Base-by-base conservation (phyloP, 805 yeast genomes). In the Candida maris region DNA sequence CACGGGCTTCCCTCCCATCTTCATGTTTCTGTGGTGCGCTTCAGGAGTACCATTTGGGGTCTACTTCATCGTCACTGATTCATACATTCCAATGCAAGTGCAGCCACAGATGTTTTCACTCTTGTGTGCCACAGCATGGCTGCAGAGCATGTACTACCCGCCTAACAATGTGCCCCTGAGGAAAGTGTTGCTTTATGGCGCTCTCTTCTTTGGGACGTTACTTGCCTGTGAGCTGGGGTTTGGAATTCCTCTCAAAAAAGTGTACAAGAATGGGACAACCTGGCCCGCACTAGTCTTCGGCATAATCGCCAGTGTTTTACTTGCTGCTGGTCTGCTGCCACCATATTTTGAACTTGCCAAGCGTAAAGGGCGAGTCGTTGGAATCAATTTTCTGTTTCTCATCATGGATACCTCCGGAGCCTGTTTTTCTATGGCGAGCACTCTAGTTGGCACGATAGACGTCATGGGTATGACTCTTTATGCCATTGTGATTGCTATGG, bases 271-370 rank as follows among this genome's bases (percentile, higher is more conserved):
- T 8, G 66, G 63, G 1, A 56, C 61, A 1, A 62, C 63, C 17
- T 86, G 96, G 94, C 96, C 97, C 2, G 69, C 79, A 48, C 59
- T 87, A 22, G 69, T 89, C 20, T 73, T 88, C 48, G 97, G 97
- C 10, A 73, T 85, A 19, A 43, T 86, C 13, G 95, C 97, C 0
- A 77, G 93, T 1, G 67, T 89, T 0, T 56, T 85, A 14, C 64
- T 91, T 6, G 93, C 84, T 0, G 54, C 73, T 3, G 97, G 97
- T 0, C 67, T 91, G 23, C 45, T 91, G 0, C 97, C 97, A 0
- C 96, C 97, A 4, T 91, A 89, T 56, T 79, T 77, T 48, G 97
- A 91, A 57, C 63, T 91, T 18, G 73, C 78, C 21, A 85, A 86
- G 52, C 70, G 96, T 45, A 59, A 75, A 34, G 97, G 97, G 2